Base-by-base conservation (phyloP, 345 rosid genomes). In the Populus tremula region DNA sequence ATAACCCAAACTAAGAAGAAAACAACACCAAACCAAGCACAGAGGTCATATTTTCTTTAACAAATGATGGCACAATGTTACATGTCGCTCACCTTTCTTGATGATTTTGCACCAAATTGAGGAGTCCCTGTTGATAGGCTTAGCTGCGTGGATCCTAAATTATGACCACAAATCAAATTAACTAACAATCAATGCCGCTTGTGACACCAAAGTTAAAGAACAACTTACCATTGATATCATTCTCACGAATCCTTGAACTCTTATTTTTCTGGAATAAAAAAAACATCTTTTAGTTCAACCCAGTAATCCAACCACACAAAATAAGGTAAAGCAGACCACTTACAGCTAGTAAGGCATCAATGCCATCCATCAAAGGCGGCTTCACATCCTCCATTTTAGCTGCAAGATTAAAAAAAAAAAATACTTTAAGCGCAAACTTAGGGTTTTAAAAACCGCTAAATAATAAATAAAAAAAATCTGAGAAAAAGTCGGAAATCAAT, bases 351-450 rank as follows among this genome's bases (percentile, higher is more conserved):
- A 88, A 75, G 63, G 75, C 83, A 80, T 83, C 90, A 64, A 91
- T 56, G 61, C 96, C 94, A 84, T 89, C 94, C 91, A 94, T 81
- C 67, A 75, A n/a, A 33, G 97, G 98, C 49, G 84, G 92, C 70
- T 86, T 80, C 38, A 89, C 83, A 76, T 49, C 83, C 82, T 84
- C 87, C 73, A 76, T 56, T 13, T 80, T 85, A 80, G 76, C 97
- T 89, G 89, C 2, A 70, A 81, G 25, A 54, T 13, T 59, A 49
- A 43, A 38, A 69, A 67, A 11, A 31, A 31, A 31, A 10, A 29
- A 2, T 25, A 49, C 21, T 49, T 29, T 5, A 12, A 31, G 33
- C 23, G 12, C 56, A 59, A 21, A 25, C 41, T 12, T 43, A 43
- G 13, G 4, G 13, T 11, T 10, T 43, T 10, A 2, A 43, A 43